These are phyloP conservation scores for Miamiensis avidus DNA, from an alignment of 169 alveolate species.

Conservation along the genomic window DNA sequence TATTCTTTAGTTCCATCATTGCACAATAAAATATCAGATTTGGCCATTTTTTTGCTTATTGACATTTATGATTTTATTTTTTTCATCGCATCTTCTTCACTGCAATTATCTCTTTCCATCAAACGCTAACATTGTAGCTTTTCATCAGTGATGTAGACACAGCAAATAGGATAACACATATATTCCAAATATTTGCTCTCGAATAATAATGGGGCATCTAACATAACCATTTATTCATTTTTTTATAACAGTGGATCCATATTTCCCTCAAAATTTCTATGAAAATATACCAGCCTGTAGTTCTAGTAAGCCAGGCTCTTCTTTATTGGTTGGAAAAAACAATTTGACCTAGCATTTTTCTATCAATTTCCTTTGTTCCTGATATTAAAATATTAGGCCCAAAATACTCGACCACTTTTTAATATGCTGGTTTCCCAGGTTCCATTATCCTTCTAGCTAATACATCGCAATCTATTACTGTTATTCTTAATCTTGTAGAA, in stretches of 20 bases:
- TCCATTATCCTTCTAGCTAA: constrained; percentile 23
- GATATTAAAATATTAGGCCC: constrained; percentile 41
- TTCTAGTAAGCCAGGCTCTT: constrained; percentile 38
- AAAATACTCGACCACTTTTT: constrained; percentile 32
- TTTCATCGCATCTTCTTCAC: constrained; percentile 52
- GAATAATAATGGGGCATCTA: constrained; percentile 71
- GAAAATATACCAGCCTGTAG: constrained; percentile 55
- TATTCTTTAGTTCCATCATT: constrained; percentile 47
- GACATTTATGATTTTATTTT: constrained; percentile 66
- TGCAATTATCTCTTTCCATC: constrained; percentile 38
- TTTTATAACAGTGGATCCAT: constrained; percentile 35
- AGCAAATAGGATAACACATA: constrained; percentile 63
- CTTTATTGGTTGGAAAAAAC: constrained; percentile 46
- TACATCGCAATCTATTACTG: constrained; percentile 47
- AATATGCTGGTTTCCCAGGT: constrained; percentile 45
- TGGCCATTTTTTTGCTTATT: constrained; percentile 44
- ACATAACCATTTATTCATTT: constrained; percentile 36
- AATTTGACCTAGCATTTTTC: constrained; percentile 54
- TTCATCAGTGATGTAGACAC: constrained; percentile 46
- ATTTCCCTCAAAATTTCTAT: constrained; percentile 43
- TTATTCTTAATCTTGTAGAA: constrained; percentile 12
- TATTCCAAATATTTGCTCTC: constrained; percentile 59
- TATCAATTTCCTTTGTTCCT: constrained; percentile 45
- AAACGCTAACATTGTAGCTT: constrained; percentile 37
- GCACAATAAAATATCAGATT: constrained; percentile 52